phyloP scores from a whole-genome alignment of 306 rosid species.

The Cercis canadensis region DNA sequence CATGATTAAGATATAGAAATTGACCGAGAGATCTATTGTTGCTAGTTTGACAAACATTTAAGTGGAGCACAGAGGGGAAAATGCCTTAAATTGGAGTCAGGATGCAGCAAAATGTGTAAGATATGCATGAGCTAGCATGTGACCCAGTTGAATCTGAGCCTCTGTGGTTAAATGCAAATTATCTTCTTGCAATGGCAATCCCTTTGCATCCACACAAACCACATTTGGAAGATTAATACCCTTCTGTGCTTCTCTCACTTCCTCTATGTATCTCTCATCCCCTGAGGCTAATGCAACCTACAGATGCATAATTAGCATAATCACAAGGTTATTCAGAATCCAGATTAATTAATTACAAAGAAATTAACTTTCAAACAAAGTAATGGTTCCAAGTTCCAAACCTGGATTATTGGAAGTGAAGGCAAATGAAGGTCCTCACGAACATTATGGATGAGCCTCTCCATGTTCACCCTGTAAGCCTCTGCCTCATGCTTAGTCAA shows the following conservation, averaged over 20 bases:
- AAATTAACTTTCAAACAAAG: no score
- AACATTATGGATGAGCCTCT: constrained; percentile 60
- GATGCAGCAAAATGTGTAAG: constrained; percentile 51
- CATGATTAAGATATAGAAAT: no score
- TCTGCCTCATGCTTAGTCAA: constrained; percentile 47
- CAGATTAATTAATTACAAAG: no score
- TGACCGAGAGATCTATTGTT: no score
- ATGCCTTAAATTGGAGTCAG: no score
- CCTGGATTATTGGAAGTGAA: constrained; percentile 85
- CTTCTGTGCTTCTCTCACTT: constrained; percentile 75
- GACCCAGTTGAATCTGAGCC: constrained; percentile 74
- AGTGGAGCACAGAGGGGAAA: no score
- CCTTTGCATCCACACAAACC: constrained; percentile 77
- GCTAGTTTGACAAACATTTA: no score
- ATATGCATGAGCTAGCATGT: constrained; percentile 66
- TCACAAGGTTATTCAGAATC: no score
- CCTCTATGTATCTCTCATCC: constrained; percentile 42
- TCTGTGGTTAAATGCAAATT: constrained; percentile 70
- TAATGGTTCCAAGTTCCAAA: background rate
- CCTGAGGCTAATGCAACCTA: constrained; percentile 82
- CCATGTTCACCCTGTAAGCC: constrained; percentile 70
- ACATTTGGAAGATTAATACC: constrained; percentile 57
- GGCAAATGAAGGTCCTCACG: constrained; percentile 66
- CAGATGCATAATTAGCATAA: background rate
- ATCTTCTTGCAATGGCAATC: constrained; percentile 66